Evolutionary conservation across 1,139 yeast species (phyloP), one percentile per base, ranked within the genome.

Genomic region (Kodamaea anthophila): DNA sequence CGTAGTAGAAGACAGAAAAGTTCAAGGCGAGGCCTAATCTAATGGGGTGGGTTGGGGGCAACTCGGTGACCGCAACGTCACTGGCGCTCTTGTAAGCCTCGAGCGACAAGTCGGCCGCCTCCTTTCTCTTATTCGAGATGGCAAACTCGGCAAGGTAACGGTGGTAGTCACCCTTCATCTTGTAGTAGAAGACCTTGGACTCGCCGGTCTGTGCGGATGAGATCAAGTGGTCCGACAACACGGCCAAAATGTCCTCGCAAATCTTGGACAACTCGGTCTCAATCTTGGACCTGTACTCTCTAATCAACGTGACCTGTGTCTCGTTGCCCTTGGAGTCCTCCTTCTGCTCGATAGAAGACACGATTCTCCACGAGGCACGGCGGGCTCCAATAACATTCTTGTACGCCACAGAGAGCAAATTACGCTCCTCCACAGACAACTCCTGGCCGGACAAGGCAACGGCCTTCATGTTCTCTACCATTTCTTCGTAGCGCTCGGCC

Each of bases 91-190:
- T 84, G 74, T 91, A 91, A 43, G 96, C 93, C 60, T 86, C 94
- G 57, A 87, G 77, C 27, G 97, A 88, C 47, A 82, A 74, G 52
- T 84, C 91, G 33, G 97, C 94, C 41, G 96, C 94, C 44, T 74
- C 87, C 60, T 86, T 85, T 58, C 96, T 84, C 68, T 84, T 83
- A 49, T 86, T 96, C 45, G 86, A 77, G 46, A 77, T 72, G 41
- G 96, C 93, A 55, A 91, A 91, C 69, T 91, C 98, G 42, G 97
- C 97, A 66, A 91, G 76, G 65, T 91, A 91, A 70, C 98, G 94
- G 74, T 88, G 95, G 74, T 91, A 91, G 64, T 91, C 98, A 70
- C 97, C 98, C 74, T 91, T 88, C 97, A 91, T 91, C 78, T 91
- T 91, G 71, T 85, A 87, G 75, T 91, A 91, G 66, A 91, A 91